These are phyloP conservation scores for Colletotrichum salicis DNA, from an alignment of 2,329 filamentous ascomycete species.

Conservation along the genomic window DNA sequence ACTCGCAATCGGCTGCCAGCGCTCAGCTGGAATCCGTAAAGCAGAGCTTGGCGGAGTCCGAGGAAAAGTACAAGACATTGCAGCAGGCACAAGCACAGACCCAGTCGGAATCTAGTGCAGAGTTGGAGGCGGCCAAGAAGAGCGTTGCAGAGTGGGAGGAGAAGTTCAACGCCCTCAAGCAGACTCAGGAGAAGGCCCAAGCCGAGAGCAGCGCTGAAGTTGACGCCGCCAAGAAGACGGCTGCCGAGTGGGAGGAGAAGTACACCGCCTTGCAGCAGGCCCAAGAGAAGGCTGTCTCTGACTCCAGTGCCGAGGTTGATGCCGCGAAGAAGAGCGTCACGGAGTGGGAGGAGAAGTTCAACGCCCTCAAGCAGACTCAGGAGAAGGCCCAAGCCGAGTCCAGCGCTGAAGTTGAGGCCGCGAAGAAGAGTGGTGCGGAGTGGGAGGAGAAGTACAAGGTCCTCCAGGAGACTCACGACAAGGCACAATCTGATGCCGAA, in stretches of 20 bases:
- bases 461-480: slow-evolving; percentile 40
- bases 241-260: slow-evolving; percentile 40
- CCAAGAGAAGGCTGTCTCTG: slow-evolving; percentile 43
- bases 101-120: slow-evolving; percentile 40
- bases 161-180: slow-evolving; percentile 38
- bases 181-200: slow-evolving; percentile 42
- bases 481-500: slow-evolving; percentile 45
- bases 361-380: slow-evolving; percentile 41
- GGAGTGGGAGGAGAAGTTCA: slow-evolving; percentile 39
- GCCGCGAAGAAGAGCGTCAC: slow-evolving; percentile 39
- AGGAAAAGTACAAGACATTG: slow-evolving; percentile 45
- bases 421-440: slow-evolving; percentile 44
- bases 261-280: slow-evolving; percentile 38
- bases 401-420: slow-evolving; percentile 41
- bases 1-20: slow-evolving; percentile 40
- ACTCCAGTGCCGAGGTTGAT: slow-evolving; percentile 38
- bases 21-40: slow-evolving; percentile 37
- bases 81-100: slow-evolving; percentile 40
- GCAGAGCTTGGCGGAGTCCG: slow-evolving; percentile 36
- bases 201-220: slow-evolving; percentile 36
- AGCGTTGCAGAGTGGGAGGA: slow-evolving; percentile 39
- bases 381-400: slow-evolving; percentile 40
- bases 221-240: slow-evolving; percentile 34
- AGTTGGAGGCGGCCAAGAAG: slow-evolving; percentile 28
- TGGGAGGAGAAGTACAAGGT: slow-evolving; percentile 45